Evolutionary conservation across 2,329 filamentous ascomycete species (phyloP).

Genomic region (Didymella pomorum): DNA sequence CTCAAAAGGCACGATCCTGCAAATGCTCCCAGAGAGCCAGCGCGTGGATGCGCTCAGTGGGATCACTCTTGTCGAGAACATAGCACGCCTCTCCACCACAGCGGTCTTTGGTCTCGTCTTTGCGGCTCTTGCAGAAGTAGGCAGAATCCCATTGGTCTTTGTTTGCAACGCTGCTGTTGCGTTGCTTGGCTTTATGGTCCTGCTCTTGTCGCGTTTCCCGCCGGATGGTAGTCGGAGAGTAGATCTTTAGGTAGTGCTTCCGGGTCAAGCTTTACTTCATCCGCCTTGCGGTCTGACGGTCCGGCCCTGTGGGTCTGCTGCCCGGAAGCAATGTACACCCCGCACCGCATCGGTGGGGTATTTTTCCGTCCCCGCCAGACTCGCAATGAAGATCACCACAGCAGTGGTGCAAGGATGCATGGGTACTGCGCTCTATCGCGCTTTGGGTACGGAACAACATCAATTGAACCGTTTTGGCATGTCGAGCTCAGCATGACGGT

Average conservation of each 20-base stretch:
- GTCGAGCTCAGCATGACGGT: background rate
- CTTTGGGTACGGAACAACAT: constrained; percentile 6
- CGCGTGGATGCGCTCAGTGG: constrained; percentile 72
- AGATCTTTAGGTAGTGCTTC: constrained; percentile 15
- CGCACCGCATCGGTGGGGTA: constrained; percentile 22
- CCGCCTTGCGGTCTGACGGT: constrained; percentile 6
- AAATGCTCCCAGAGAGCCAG: constrained; percentile 70
- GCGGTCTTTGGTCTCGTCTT: constrained; percentile 74
- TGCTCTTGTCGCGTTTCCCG: constrained; percentile 58
- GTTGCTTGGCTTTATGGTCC: constrained; percentile 59
- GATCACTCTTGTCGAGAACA: constrained; percentile 74
- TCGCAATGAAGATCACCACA: background rate
- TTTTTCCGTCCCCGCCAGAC: constrained; percentile 24
- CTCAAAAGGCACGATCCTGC: constrained; percentile 75
- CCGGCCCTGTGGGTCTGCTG: constrained; percentile 5
- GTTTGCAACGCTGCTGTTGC: constrained; percentile 70
- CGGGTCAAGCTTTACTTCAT: constrained; percentile 7
- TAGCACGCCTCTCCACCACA: constrained; percentile 68
- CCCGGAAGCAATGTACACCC: constrained; percentile 12
- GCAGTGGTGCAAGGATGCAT: constrained; percentile 1
- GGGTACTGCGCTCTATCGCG: background rate
- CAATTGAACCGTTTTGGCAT: constrained; percentile 8
- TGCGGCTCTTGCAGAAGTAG: constrained; percentile 67
- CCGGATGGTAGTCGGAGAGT: constrained; percentile 49
- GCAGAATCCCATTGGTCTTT: constrained; percentile 69